These are phyloP conservation scores for Lachnum nothofagi DNA, from an alignment of 2,329 filamentous ascomycete genomes.

Conservation along the genomic window DNA sequence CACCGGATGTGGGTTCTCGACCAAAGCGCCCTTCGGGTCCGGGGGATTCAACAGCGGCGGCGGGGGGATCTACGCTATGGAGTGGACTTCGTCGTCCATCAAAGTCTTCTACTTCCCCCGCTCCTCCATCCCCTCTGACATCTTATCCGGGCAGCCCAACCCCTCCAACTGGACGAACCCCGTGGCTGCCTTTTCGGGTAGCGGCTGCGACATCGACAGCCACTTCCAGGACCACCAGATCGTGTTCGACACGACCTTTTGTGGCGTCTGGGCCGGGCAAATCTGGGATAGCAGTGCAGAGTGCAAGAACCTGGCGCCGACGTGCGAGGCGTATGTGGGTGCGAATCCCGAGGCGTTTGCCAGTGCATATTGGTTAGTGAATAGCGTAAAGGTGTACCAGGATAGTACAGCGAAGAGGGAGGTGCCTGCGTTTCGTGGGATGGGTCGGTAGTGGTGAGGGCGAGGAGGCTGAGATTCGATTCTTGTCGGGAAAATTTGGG, in stretches of 20 bases:
- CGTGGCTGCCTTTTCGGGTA: constrained; percentile 61
- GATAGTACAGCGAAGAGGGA: not conserved
- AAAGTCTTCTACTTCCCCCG: constrained; percentile 79
- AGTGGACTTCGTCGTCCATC: constrained; percentile 71
- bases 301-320: constrained; percentile 55
- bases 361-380: not conserved
- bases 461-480: no score
- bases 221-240: constrained; percentile 71
- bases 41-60: constrained; percentile 67
- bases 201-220: constrained; percentile 63
- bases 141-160: constrained; percentile 54
- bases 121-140: constrained; percentile 56
- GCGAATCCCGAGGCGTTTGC: constrained; percentile 53
- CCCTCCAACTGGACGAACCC: constrained; percentile 66
- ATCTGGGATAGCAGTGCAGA: constrained; percentile 55
- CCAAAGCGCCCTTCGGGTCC: constrained; percentile 50
- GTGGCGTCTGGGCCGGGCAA: constrained; percentile 74
- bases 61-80: constrained; percentile 68
- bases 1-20: constrained; percentile 55
- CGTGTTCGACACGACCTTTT: constrained; percentile 79
- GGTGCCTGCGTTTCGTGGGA: no score
- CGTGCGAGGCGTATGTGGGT: constrained; percentile 68
- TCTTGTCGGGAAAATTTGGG: no score
- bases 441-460: no score
- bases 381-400: not conserved